Base-by-base conservation (phyloP, 352 stramenopile species). In the Globisporangium apiculatum region DNA sequence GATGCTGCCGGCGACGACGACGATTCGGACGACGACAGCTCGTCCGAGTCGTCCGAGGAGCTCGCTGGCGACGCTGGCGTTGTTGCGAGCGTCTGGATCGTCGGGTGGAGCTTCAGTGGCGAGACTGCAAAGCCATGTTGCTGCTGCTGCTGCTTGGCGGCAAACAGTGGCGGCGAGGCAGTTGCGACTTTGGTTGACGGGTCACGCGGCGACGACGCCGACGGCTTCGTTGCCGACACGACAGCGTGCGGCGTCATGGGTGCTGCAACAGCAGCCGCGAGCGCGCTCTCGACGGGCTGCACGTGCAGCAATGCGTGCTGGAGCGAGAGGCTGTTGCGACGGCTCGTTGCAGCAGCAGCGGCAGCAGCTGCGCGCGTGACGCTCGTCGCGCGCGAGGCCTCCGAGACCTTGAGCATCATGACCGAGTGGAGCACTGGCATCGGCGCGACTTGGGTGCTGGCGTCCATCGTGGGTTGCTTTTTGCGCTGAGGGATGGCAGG, bases 291-390 rank as follows among this genome's bases (percentile, higher is more conserved):
- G 15, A 56, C 43, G 15, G 61, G 37, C 1, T 41, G 47, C 8
- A 64, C 57, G 31, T 59, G 61, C 36, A 67, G 45, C n/a, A 57
- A 38, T n/a, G 40, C 61, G 58, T 82, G 75, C 46, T 82, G 70
- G 43, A 84, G 63, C 54, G 70, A 74, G 51, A 84, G 72, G 10
- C 74, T 69, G 65, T 77, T 79, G 63, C 65, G 42, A 64, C 65
- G 58, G 59, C 60, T 62, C 47, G 68, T 61, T 51, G 72, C 66
- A 47, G 72, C 58, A 3, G 58, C 58, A 8, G 58, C 58, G 0
- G 58, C 58, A 1, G 43, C 58, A 3, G 58, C 58, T 7, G 58
- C 58, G 37, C 58, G 58, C 58, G 58, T 64, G 51, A 58, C 58
- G 51, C 58, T 58, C 46, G 58, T 64, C 9, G 58, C 58, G 51